These are phyloP conservation scores for Kurtzmaniella quercitrusa DNA, from an alignment of 1,139 yeast species.

Conservation along the genomic window DNA sequence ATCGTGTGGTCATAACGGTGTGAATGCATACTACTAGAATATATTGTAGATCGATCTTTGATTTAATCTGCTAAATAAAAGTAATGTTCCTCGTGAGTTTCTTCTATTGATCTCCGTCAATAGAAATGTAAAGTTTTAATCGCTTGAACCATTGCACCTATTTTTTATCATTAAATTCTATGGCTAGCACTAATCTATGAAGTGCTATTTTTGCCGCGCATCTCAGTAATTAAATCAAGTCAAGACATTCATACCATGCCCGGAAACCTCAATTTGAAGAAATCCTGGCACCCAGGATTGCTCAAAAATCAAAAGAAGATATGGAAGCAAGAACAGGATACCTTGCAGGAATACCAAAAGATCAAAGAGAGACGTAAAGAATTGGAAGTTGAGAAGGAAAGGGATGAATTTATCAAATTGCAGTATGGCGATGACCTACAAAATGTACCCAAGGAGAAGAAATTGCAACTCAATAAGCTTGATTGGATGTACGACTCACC, in stretches of 20 bases:
- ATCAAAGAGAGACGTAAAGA: conserved; percentile 65
- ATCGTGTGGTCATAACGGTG: not conserved
- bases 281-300: conserved; percentile 94
- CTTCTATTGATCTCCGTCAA: too few species aligned
- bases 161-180: too few species aligned
- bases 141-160: too few species aligned
- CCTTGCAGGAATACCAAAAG: conserved; percentile 64
- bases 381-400: conserved; percentile 59
- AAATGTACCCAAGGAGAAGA: conserved; percentile 34
- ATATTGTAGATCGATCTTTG: not conserved
- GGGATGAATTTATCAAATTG: conserved; percentile 51
- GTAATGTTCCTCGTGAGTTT: too few species aligned
- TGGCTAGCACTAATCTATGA: too few species aligned
- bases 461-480: conserved; percentile 47
- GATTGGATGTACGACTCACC: conserved; percentile 84
- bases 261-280: conserved; percentile 82
- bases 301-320: conserved; percentile 83
- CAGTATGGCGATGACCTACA: conserved; percentile 40
- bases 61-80: too few species aligned
- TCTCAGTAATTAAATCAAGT: too few species aligned
- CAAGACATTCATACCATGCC: conserved; percentile 36
- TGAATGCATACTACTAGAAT: not conserved
- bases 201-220: too few species aligned
- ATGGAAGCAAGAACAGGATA: conserved; percentile 79
- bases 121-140: too few species aligned